Conservation (phyloP, 2,329 filamentous ascomycete species). For the Penicillium sp. region DNA sequence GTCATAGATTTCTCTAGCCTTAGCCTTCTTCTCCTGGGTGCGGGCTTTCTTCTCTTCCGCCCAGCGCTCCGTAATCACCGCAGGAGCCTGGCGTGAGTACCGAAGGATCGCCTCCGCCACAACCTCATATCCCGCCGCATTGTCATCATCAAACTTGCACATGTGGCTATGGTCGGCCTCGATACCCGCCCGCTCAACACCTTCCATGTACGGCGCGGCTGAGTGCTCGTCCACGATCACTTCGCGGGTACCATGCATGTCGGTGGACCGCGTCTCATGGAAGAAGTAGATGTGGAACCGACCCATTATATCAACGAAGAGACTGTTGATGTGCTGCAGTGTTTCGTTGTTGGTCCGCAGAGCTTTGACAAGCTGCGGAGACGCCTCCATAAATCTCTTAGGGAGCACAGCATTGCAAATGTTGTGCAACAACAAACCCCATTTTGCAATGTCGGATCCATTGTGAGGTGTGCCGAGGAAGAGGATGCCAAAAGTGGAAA, state of each 20-base stretch:
- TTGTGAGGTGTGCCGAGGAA: conserved; percentile 71
- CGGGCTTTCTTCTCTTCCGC: conserved; percentile 45
- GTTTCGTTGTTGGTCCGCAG: conserved; percentile 67
- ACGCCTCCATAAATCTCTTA: conserved; percentile 57
- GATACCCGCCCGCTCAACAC: conserved; percentile 65
- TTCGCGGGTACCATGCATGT: conserved; percentile 54
- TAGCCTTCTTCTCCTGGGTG: conserved; percentile 29
- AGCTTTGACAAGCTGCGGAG: conserved; percentile 59
- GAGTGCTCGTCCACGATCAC: conserved; percentile 63
- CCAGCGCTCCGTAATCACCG: conserved; percentile 52
- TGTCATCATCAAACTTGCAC: conserved; percentile 60
- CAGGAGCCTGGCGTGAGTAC: conserved; percentile 46
- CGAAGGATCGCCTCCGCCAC: conserved; percentile 42
- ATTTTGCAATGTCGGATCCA: conserved; percentile 59
- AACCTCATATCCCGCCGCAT: conserved; percentile 56
- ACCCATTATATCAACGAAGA: conserved; percentile 63
- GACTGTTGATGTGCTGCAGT: conserved; percentile 62
- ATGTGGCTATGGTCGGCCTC: conserved; percentile 63
- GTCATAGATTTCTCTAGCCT: conserved; percentile 32
- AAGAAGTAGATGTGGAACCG: conserved; percentile 67
- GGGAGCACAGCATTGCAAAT: conserved; percentile 60
- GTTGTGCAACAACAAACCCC: conserved; percentile 58
- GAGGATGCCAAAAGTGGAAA: conserved; percentile 66
- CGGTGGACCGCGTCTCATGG: conserved; percentile 64
- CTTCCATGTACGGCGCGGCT: conserved; percentile 59